Evolutionary conservation across 257 asterid species (phyloP), one percentile per base, ranked within the genome.

Genomic region (Ocimum tenuiflorum): DNA sequence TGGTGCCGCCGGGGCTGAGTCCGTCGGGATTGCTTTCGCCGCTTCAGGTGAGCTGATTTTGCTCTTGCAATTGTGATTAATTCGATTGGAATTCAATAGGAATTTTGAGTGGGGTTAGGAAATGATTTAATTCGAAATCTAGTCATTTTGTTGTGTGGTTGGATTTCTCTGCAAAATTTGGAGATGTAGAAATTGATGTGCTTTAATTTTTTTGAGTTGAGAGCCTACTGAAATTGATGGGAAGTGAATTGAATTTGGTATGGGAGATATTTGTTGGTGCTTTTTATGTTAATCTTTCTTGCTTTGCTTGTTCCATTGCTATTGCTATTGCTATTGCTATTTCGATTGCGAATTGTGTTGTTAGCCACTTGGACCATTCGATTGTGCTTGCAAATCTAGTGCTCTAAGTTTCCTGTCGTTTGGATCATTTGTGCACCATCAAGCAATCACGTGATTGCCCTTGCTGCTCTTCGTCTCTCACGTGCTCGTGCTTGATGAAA

Each of bases 1-100:
- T 81, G 82, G 69, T 85, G 14, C 87, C 96, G 17, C 79, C 89
- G 46, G 91, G 88, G 29, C 68, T 86, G 39, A 88, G 81, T 70
- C 91, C 95, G 69, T 72, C 94, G 63, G 90, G 86, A 1, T 79
- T 86, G 76, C 88, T 91, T 43, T 82, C 96, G 20, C 96, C 98
- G 9, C 89, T 89, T 76, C 95, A 87, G 86, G 98, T 87, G 47
- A 53, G 49, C 45, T 9, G 41, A 20, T 19, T 71, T 66, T 18
- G 33, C 18, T 53, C 35, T 42, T 60, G 39, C 31, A 4, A 20
- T 51, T 11, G 50, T 27, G 24, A 42, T 41, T 17, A 10, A 12
- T 56, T 29, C 27, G 0, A 18, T 4, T 13, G 53, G 43, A 53
- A 24, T 65, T 27, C 56, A 23, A n/a, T n/a, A n/a, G n/a, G n/a